phyloP scores from a whole-genome alignment of 805 yeast genomes.

The Kodamaea laetipori region DNA sequence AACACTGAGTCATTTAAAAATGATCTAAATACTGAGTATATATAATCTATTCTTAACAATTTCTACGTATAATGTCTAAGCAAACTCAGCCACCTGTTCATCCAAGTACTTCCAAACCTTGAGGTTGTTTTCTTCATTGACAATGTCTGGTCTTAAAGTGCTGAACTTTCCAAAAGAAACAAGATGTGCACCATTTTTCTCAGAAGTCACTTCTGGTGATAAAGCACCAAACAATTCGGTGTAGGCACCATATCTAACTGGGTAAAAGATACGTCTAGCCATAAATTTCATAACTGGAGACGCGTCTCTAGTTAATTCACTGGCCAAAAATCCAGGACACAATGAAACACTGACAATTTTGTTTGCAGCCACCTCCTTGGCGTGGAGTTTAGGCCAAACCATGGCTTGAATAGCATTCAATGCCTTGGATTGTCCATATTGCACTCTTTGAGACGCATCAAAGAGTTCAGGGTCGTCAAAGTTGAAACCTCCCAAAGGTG shows the following conservation, averaged over 20 bases:
- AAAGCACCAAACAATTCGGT: conserved; percentile 48
- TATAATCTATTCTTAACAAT: too few relatives aligned
- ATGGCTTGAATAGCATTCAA: conserved; percentile 37
- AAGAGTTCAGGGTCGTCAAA: conserved; percentile 26
- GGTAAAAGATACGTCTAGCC: conserved; percentile 15
- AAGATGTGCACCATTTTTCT: conserved; percentile 36
- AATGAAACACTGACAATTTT: conserved; percentile 35
- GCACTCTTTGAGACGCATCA: conserved; percentile 20
- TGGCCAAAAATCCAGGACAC: conserved; percentile 44
- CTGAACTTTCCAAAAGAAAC: conserved; percentile 38
- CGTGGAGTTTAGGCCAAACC: conserved; percentile 35
- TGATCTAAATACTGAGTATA: too few relatives aligned
- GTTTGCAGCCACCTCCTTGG: conserved; percentile 18
- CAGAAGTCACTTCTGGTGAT: conserved; percentile 35
- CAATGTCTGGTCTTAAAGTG: conserved; percentile 37
- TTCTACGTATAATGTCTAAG: too few relatives aligned
- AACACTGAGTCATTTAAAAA: too few relatives aligned
- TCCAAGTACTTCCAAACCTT: conserved; percentile 39
- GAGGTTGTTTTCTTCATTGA: conserved; percentile 32
- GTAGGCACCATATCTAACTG: conserved; percentile 42
- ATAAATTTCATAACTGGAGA: conserved; percentile 9
- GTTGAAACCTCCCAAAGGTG: conserved; percentile 35
- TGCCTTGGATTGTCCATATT: conserved; percentile 49
- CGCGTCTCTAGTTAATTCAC: conserved; percentile 36
- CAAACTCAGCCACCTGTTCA: conserved; percentile 13